Conservation (phyloP, 805 yeast species). For the Candida sphagnicola region DNA sequence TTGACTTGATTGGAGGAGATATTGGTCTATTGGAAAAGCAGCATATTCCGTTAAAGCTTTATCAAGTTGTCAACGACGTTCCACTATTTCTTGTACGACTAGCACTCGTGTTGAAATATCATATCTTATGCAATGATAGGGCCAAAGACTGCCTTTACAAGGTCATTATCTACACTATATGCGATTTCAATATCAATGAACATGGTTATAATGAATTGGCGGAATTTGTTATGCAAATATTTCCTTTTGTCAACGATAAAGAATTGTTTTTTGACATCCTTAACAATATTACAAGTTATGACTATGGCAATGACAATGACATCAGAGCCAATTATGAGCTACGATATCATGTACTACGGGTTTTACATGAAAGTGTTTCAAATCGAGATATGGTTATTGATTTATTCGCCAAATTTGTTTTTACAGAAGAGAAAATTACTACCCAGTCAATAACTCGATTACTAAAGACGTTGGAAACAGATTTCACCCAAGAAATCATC, state of each 20-base stretch:
- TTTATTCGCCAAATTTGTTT: no score
- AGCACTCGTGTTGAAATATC: not conserved
- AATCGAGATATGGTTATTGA: no score
- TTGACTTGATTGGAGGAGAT: not conserved
- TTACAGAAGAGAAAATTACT: not conserved
- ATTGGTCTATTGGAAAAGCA: not conserved
- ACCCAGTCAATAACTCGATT: not conserved
- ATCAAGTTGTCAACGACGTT: not conserved
- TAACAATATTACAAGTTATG: not conserved
- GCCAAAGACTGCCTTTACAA: not conserved
- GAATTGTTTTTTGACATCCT: not conserved
- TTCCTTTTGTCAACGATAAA: not conserved
- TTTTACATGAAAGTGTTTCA: constrained; percentile 8
- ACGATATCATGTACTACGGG: constrained; percentile 15
- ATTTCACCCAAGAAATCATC: not conserved
- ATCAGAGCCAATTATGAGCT: constrained; percentile 16
- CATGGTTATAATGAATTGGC: constrained; percentile 1
- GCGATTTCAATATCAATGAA: constrained; percentile 22
- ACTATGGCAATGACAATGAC: not conserved
- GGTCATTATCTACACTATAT: constrained; percentile 14
- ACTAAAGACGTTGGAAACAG: not conserved
- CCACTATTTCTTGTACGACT: not conserved
- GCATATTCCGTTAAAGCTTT: not conserved
- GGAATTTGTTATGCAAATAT: constrained; percentile 4
- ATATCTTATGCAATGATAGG: not conserved